Conservation (phyloP, 1,139 yeast genomes). For the Eremothecium gossypii region DNA sequence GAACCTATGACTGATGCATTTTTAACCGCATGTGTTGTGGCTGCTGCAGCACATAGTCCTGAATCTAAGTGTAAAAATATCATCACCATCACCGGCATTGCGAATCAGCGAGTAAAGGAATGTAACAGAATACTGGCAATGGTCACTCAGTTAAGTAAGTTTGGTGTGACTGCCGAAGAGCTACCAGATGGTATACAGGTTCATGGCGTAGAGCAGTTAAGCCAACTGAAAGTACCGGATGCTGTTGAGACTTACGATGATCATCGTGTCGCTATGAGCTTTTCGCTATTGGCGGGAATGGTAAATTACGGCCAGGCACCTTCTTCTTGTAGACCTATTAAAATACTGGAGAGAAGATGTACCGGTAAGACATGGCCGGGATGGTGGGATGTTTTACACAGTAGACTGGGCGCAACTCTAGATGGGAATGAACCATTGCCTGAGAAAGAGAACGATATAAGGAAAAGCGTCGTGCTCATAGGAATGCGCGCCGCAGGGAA, state of each 20-base stretch:
- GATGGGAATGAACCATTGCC: slow-evolving; percentile 54
- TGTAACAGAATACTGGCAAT: slow-evolving; percentile 94
- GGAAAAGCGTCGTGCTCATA: slow-evolving; percentile 61
- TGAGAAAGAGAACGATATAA: slow-evolving; percentile 10
- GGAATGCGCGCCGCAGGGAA: slow-evolving; percentile 99
- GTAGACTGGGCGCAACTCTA: slow-evolving; percentile 51
- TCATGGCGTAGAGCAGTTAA: slow-evolving; percentile 48
- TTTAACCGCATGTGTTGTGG: slow-evolving; percentile 91
- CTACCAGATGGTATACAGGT: slow-evolving; percentile 88
- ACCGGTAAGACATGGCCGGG: slow-evolving; percentile 99
- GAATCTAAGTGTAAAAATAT: slow-evolving; percentile 32
- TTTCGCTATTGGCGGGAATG: slow-evolving; percentile 67
- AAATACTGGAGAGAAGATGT: slow-evolving; percentile 78
- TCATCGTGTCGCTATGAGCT: slow-evolving; percentile 97
- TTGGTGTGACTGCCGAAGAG: slow-evolving; percentile 80
- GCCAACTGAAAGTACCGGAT: slow-evolving; percentile 41
- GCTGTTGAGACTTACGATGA: slow-evolving; percentile 84
- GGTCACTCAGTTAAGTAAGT: slow-evolving; percentile 79
- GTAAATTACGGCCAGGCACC: slow-evolving; percentile 21
- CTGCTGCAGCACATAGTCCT: slow-evolving; percentile 60
- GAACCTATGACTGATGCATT: slow-evolving; percentile 99
- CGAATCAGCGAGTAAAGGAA: slow-evolving; percentile 95
- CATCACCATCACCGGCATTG: slow-evolving; percentile 88
- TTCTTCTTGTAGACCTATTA: slow-evolving; percentile 44
- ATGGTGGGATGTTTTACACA: slow-evolving; percentile 93